Evolutionary conservation across 2,329 filamentous ascomycete species (phyloP), one percentile per base, ranked within the genome.

Genomic region (Trichoderma sp.): DNA sequence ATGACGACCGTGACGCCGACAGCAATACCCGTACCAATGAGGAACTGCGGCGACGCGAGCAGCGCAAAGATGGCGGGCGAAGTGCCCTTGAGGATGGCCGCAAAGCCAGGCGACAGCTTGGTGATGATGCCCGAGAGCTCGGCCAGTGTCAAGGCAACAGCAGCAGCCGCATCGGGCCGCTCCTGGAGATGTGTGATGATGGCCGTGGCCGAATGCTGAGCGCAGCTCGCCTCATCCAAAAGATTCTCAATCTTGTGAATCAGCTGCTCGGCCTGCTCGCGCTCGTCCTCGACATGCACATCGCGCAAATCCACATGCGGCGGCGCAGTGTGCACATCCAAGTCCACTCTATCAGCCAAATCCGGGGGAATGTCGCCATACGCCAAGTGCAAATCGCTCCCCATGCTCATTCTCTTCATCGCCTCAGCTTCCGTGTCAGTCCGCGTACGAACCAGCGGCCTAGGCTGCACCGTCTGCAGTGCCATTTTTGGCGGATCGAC

Each of bases 1-100:
- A 97, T 95, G 80, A 99, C 94, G 9, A 98, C 92, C 0, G 97
- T 98, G n/a, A 98, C 92, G 16, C 97, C 97, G 0, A 98, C 92
- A 0, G 94, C 94, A 16, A 98, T 91, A 60, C 95, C 94, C 0
- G 94, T 95, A 4, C 95, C 95, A 80, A 99, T 98, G 77, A 98
- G 90, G 82, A 99, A 99, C 81, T 99, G 95, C 1, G 97, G 97
- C 75, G 93, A 95, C 0, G 94, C 92, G 4, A 99, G 90, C 27
- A 99, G 89, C 0, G 93, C 94, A 79, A 98, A 96, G 24, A 98
- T 92, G 8, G 94, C 93, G 0, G 97, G 97, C 50, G 95, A 96
- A 24, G 92, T 92, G 53, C 91, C 89, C 84, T 98, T 97, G 81
- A 98, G 86, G 1, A 93, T 87, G 12, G 89, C 86, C 7, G 99